phyloP scores from a whole-genome alignment of 2,329 filamentous ascomycete species.

The Sarocladiaceae sp. region DNA sequence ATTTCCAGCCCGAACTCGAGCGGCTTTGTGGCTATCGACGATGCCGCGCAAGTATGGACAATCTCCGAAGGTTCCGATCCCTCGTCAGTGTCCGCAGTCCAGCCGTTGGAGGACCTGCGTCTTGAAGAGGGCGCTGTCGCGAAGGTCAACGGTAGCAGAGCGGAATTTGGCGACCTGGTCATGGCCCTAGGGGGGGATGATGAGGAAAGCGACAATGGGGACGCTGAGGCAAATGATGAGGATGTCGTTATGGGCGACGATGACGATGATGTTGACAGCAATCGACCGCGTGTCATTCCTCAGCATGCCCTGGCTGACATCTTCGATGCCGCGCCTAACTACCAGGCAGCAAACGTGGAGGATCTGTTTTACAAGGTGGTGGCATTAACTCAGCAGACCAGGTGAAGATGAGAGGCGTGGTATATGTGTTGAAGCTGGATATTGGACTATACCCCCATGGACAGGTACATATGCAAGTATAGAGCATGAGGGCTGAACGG shows the following conservation, averaged over 20 bases:
- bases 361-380: conserved; percentile 72
- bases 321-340: conserved; percentile 63
- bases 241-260: conserved; percentile 41
- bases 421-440: neutral
- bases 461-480: neutral
- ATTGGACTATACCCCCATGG: conserved; percentile 6
- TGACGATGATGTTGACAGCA: conserved; percentile 27
- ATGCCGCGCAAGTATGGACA: conserved; percentile 65
- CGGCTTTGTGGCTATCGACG: conserved; percentile 71
- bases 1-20: conserved; percentile 56
- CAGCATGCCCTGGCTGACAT: conserved; percentile 63
- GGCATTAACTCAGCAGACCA: conserved; percentile 17
- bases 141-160: neutral
- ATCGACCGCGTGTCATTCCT: conserved; percentile 55
- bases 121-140: conserved; percentile 32
- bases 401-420: neutral
- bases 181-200: conserved; percentile 22
- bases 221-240: conserved; percentile 33
- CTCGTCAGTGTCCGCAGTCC: conserved; percentile 43
- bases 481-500: neutral
- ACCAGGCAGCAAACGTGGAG: conserved; percentile 64
- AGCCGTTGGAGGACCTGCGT: conserved; percentile 48
- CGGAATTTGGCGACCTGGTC: conserved; percentile 17
- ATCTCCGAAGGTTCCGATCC: conserved; percentile 53
- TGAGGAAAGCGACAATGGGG: conserved; percentile 36